These are phyloP conservation scores for Wilcoxina mikolae DNA, from an alignment of 495 filamentous ascomycete species.

Conservation along the genomic window DNA sequence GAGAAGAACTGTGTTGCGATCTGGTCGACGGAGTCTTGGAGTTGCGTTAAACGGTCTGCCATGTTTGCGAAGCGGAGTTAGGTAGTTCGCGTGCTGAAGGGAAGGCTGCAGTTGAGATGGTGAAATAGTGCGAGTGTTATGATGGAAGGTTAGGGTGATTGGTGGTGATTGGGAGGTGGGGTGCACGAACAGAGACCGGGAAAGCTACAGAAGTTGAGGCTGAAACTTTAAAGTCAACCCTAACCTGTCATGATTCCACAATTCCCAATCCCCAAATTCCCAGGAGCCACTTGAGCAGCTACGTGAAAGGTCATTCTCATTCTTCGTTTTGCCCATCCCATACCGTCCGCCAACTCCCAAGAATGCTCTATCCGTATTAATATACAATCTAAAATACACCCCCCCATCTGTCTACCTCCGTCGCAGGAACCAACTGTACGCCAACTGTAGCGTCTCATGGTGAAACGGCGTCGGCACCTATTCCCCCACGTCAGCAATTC, in stretches of 20 bases:
- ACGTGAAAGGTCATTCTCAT: not conserved
- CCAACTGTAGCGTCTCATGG: slow-evolving; percentile 47
- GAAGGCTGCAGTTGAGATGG: slow-evolving; percentile 14
- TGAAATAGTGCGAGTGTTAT: too few species aligned
- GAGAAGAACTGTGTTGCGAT: slow-evolving; percentile 32
- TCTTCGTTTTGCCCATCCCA: not conserved
- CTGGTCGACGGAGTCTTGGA: slow-evolving; percentile 89
- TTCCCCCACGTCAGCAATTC: slow-evolving; percentile 3
- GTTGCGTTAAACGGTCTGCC: slow-evolving; percentile 82
- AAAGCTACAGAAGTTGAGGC: too few species aligned
- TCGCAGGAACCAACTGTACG: slow-evolving; percentile 87
- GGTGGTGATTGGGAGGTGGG: too few species aligned
- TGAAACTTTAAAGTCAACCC: not conserved
- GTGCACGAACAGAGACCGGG: too few species aligned
- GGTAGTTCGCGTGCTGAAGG: slow-evolving; percentile 12
- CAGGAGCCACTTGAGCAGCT: not conserved
- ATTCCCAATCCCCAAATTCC: not conserved
- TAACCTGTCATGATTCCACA: not conserved
- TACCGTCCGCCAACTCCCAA: too few species aligned
- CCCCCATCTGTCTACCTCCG: slow-evolving; percentile 44
- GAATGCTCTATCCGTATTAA: slow-evolving; percentile 10
- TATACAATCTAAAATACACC: not conserved
- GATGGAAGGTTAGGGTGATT: too few species aligned
- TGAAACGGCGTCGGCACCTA: slow-evolving; percentile 66
- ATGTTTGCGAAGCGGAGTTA: slow-evolving; percentile 33